These are phyloP conservation scores for Calonectria multiphialidica DNA, from an alignment of 2,329 filamentous ascomycete species.

Conservation along the genomic window DNA sequence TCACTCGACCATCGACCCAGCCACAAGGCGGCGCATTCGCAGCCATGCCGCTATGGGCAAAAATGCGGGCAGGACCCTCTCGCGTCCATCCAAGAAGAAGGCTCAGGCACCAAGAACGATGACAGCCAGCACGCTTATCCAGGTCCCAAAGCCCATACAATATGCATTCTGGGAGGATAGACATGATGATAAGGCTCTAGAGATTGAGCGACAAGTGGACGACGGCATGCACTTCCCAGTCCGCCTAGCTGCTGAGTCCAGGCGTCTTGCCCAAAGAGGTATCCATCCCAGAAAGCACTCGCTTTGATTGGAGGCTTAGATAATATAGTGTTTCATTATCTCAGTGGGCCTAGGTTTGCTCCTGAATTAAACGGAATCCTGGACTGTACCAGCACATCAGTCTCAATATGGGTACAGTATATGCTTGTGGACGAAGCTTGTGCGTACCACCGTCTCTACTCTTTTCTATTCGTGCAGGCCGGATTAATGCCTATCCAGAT, in stretches of 20 bases:
- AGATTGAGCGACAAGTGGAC: conserved; percentile 16
- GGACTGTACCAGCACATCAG: not conserved
- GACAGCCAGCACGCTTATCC: not conserved
- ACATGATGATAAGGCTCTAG: not conserved
- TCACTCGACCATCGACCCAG: conserved; percentile 13
- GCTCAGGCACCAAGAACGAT: not conserved
- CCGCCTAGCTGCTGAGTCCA: not conserved
- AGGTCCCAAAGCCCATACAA: not conserved
- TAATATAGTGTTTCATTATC: conserved; percentile 13
- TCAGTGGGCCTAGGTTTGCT: conserved; percentile 15
- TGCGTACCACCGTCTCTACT: not conserved
- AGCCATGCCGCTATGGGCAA: conserved; percentile 29
- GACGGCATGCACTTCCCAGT: conserved; percentile 17
- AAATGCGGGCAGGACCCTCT: conserved; percentile 22
- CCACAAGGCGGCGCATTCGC: conserved; percentile 22
- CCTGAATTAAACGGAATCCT: conserved; percentile 14
- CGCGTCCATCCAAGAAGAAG: conserved; percentile 16
- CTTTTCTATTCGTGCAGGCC: not conserved
- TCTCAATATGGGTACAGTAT: conserved; percentile 25
- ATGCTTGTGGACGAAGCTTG: conserved; percentile 31
- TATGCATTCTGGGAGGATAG: not conserved
- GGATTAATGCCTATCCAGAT: not conserved
- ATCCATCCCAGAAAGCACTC: not conserved
- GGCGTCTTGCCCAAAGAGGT: conserved; percentile 20
- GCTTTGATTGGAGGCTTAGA: not conserved